Evolutionary conservation across 352 stramenopile species (phyloP).

Genomic region (Phytophthora megakarya): DNA sequence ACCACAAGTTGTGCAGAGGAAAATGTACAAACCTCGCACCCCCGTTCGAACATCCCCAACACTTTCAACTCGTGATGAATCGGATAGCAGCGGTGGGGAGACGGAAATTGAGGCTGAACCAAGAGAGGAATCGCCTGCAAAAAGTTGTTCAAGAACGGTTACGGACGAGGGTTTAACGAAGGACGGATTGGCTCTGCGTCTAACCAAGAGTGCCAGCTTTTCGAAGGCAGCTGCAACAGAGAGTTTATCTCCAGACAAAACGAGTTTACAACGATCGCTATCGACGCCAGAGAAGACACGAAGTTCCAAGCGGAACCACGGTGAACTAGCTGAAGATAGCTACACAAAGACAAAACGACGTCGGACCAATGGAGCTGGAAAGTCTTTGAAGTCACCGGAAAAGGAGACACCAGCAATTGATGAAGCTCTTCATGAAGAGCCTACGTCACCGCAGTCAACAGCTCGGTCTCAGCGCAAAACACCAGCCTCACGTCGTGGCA

Average conservation of each 20-base stretch:
- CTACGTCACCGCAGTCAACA: neutral
- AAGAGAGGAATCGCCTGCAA: slow-evolving; percentile 36
- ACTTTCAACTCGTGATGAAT: slow-evolving; percentile 32
- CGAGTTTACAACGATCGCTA: slow-evolving; percentile 23
- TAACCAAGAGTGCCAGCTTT: slow-evolving; percentile 27
- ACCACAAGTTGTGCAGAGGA: slow-evolving; percentile 32
- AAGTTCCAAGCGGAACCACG: slow-evolving; percentile 22
- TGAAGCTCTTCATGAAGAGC: neutral
- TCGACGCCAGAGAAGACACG: slow-evolving; percentile 31
- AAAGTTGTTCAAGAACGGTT: neutral
- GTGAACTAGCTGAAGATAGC: neutral
- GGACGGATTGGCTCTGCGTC: neutral
- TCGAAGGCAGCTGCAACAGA: slow-evolving; percentile 7
- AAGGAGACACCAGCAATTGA: no score
- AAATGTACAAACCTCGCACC: slow-evolving; percentile 49
- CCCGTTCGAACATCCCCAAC: slow-evolving; percentile 40
- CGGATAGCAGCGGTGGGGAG: slow-evolving; percentile 60
- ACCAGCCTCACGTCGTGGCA: neutral
- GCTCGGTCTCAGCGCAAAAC: slow-evolving; percentile 2
- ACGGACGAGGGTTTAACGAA: neutral
- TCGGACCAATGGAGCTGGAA: slow-evolving; percentile 10
- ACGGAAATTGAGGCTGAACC: slow-evolving; percentile 70
- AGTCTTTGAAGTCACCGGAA: no score
- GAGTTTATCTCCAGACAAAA: neutral
- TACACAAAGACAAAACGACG: slow-evolving; percentile 27